A percentile compares a stretch with the other conserved stretches of the same genome.
Evolutionary conservation across 1,284 basidiomycete species (phyloP).

Genomic region (Pisolithus thermaeus): DNA sequence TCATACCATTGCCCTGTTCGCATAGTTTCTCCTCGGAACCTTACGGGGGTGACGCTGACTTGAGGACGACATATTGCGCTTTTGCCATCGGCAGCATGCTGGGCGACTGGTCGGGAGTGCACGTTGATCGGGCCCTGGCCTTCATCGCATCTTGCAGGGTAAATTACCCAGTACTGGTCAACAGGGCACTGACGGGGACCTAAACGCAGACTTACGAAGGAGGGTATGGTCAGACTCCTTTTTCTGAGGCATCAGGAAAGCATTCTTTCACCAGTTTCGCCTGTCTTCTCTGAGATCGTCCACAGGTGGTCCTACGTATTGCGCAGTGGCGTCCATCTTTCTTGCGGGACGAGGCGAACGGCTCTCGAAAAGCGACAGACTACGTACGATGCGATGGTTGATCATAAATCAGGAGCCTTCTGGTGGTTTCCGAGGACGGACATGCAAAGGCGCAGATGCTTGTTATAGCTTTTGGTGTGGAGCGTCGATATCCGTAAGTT

Average conservation of each 20-base stretch:
- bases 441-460: conserved; percentile 81
- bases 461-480: conserved; percentile 97
- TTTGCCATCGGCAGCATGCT: conserved; percentile 78
- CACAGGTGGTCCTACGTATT: conserved; percentile 90
- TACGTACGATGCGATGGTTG: conserved; percentile 70
- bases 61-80: conserved; percentile 86
- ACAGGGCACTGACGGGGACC: conserved; percentile 2
- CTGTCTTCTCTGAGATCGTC: conserved; percentile 2
- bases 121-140: conserved; percentile 50
- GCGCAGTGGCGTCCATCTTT: conserved; percentile 72
- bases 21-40: conserved; percentile 74
- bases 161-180: conserved; percentile 1
- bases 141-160: conserved; percentile 74
- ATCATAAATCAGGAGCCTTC: conserved; percentile 57
- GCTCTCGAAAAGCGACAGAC: conserved; percentile 41
- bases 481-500: conserved; percentile 63
- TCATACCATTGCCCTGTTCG: neutral
- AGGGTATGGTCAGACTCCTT: conserved; percentile 80
- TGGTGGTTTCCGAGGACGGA: conserved; percentile 83
- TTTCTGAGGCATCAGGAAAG: conserved; percentile 80
- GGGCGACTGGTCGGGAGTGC: conserved; percentile 70
- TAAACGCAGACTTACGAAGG: conserved; percentile 80
- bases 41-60: conserved; percentile 60
- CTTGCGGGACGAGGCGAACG: conserved; percentile 39
- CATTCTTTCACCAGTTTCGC: neutral